These are phyloP conservation scores for Fusarium setosum DNA, from an alignment of 2,329 filamentous ascomycete species.

Conservation along the genomic window DNA sequence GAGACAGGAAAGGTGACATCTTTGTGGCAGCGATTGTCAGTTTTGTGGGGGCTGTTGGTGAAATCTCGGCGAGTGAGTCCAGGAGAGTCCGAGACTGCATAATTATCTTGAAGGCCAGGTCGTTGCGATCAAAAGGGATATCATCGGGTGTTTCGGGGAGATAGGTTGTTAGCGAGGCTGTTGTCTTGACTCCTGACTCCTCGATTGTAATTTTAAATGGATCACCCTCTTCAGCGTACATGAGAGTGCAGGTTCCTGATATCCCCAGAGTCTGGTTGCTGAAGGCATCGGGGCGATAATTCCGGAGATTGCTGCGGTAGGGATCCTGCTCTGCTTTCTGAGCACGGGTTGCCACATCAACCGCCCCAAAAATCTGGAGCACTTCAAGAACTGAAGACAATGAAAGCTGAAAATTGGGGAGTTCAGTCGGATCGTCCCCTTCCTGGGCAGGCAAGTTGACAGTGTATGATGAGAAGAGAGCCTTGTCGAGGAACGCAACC, in stretches of 20 bases:
- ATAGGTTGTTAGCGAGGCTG: conserved; percentile 91
- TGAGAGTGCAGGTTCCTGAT: conserved; percentile 85
- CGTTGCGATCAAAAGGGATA: conserved; percentile 87
- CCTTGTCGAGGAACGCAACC: conserved; percentile 84
- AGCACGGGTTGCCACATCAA: conserved; percentile 71
- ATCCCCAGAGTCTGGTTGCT: conserved; percentile 85
- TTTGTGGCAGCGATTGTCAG: conserved; percentile 76
- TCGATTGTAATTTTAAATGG: conserved; percentile 88
- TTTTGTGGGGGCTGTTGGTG: conserved; percentile 76
- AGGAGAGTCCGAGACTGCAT: conserved; percentile 83
- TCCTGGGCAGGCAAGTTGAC: conserved; percentile 64
- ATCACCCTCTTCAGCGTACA: conserved; percentile 79
- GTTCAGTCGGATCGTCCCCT: conserved; percentile 54
- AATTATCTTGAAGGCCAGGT: conserved; percentile 90
- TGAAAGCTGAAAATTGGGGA: conserved; percentile 86
- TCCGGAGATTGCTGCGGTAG: conserved; percentile 71
- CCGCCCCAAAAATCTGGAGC: conserved; percentile 93
- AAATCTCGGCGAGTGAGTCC: conserved; percentile 77
- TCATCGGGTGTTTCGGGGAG: conserved; percentile 78
- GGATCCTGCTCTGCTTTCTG: conserved; percentile 69
- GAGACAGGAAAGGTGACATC: conserved; percentile 76
- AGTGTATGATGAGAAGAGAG: conserved; percentile 87
- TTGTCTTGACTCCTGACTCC: conserved; percentile 88
- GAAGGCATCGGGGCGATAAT: conserved; percentile 79
- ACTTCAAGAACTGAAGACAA: conserved; percentile 90